phyloP scores from a whole-genome alignment of 1,139 yeast species.

The Kazachstania sp. region DNA sequence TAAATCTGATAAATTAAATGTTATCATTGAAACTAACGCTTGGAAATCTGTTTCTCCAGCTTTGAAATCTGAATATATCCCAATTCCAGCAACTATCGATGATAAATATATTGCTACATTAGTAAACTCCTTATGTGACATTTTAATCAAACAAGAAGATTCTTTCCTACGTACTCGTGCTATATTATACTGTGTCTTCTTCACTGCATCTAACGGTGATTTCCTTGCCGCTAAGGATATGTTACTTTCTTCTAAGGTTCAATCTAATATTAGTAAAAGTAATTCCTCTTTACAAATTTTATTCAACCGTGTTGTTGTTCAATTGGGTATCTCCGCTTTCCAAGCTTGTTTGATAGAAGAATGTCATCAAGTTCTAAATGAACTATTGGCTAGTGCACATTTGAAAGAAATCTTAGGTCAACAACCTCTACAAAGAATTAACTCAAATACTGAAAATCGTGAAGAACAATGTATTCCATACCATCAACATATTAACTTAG shows the following conservation, averaged over 20 bases:
- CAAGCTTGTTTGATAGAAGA: constrained; percentile 81
- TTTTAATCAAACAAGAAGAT: constrained; percentile 58
- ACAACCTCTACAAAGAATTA: constrained; percentile 57
- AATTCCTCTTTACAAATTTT: constrained; percentile 80
- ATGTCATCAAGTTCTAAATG: constrained; percentile 80
- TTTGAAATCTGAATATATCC: constrained; percentile 23
- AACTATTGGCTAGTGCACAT: constrained; percentile 78
- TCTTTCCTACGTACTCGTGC: constrained; percentile 73
- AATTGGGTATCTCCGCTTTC: constrained; percentile 93
- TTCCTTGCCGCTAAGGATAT: constrained; percentile 81
- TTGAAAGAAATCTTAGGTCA: constrained; percentile 92
- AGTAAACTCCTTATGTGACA: constrained; percentile 56
- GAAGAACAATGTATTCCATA: constrained; percentile 87
- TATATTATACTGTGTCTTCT: constrained; percentile 76
- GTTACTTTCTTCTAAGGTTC: constrained; percentile 77
- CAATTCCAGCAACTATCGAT: constrained; percentile 25
- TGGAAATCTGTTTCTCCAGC: constrained; percentile 46
- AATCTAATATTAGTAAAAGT: constrained; percentile 62
- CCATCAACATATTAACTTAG: constrained; percentile 97
- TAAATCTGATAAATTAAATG: constrained; percentile 74
- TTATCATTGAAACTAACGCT: constrained; percentile 59
- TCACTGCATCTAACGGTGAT: constrained; percentile 80
- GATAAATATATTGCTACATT: constrained; percentile 43
- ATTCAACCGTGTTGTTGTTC: constrained; percentile 92
- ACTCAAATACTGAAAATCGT: constrained; percentile 30